phyloP scores from a whole-genome alignment of 495 filamentous ascomycete genomes.

The Bacidia gigantensis region DNA sequence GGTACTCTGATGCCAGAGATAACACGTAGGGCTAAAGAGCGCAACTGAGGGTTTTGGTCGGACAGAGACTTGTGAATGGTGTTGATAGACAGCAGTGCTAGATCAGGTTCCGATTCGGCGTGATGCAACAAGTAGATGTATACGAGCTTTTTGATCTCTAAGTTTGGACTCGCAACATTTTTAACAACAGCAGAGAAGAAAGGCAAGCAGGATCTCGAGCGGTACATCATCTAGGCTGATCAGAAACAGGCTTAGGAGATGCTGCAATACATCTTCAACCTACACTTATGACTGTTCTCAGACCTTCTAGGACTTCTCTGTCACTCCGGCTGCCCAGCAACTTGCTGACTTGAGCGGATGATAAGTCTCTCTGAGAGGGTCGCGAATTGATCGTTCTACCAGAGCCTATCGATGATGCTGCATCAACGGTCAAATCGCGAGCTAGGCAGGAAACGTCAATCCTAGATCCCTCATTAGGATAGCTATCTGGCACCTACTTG shows the following conservation, averaged over 20 bases:
- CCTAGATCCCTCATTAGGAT: not conserved
- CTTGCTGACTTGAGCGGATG: constrained; percentile 66
- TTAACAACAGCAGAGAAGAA: constrained; percentile 95
- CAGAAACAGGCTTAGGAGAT: constrained; percentile 14
- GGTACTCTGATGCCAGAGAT: constrained; percentile 95
- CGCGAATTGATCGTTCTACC: constrained; percentile 29
- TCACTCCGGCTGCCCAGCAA: constrained; percentile 90
- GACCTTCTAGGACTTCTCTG: constrained; percentile 78
- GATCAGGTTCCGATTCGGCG: constrained; percentile 88
- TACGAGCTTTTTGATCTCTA: constrained; percentile 93
- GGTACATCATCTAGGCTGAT: constrained; percentile 72
- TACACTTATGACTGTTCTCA: constrained; percentile 84
- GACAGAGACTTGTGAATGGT: constrained; percentile 95
- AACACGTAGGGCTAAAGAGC: constrained; percentile 78
- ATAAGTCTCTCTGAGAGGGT: constrained; percentile 32
- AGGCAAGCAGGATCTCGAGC: constrained; percentile 61
- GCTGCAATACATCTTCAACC: constrained; percentile 16
- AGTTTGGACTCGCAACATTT: constrained; percentile 78
- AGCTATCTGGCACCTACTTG: constrained; percentile 41
- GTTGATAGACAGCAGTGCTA: constrained; percentile 91
- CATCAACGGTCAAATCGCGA: constrained; percentile 92
- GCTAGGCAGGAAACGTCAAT: constrained; percentile 35
- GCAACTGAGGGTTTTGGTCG: constrained; percentile 76
- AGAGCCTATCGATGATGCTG: constrained; percentile 63
- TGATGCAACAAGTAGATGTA: constrained; percentile 95